These are phyloP conservation scores for Nakazawaea ambrosiae DNA, from an alignment of 805 yeast genomes.

Conservation along the genomic window DNA sequence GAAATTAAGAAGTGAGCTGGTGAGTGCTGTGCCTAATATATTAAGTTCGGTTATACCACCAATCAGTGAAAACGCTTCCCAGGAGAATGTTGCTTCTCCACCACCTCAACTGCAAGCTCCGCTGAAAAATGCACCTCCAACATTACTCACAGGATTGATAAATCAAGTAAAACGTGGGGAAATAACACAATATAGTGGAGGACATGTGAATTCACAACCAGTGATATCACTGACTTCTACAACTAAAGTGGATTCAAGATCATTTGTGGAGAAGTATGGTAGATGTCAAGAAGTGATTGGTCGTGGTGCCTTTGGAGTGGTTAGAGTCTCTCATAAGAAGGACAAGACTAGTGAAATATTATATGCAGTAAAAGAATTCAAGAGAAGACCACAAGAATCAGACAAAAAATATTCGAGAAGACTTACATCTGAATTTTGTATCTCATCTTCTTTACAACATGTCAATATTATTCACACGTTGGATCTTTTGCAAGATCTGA, in stretches of 20 bases:
- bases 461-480: slow-evolving; percentile 69
- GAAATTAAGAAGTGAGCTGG: slow-evolving; percentile 62
- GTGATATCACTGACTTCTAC: slow-evolving; percentile 11
- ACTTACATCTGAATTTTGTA: slow-evolving; percentile 76
- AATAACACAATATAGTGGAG: slow-evolving; percentile 21
- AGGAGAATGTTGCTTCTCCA: neutral
- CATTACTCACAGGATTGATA: slow-evolving; percentile 61
- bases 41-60: slow-evolving; percentile 10
- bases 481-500: slow-evolving; percentile 74
- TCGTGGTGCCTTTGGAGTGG: slow-evolving; percentile 90
- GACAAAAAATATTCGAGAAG: slow-evolving; percentile 65
- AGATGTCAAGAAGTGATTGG: slow-evolving; percentile 93
- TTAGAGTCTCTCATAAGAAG: slow-evolving; percentile 77
- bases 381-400: slow-evolving; percentile 50
- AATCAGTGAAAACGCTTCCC: slow-evolving; percentile 5
- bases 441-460: slow-evolving; percentile 73
- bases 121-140: slow-evolving; percentile 46
- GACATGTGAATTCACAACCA: slow-evolving; percentile 8
- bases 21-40: slow-evolving; percentile 39
- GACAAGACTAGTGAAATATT: slow-evolving; percentile 36
- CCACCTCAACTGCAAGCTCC: slow-evolving; percentile 11
- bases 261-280: slow-evolving; percentile 87
- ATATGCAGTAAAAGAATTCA: slow-evolving; percentile 86
- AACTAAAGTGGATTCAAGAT: slow-evolving; percentile 31
- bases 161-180: slow-evolving; percentile 42